phyloP scores from a whole-genome alignment of 2,329 filamentous ascomycete species.

The Diaporthe velutina region DNA sequence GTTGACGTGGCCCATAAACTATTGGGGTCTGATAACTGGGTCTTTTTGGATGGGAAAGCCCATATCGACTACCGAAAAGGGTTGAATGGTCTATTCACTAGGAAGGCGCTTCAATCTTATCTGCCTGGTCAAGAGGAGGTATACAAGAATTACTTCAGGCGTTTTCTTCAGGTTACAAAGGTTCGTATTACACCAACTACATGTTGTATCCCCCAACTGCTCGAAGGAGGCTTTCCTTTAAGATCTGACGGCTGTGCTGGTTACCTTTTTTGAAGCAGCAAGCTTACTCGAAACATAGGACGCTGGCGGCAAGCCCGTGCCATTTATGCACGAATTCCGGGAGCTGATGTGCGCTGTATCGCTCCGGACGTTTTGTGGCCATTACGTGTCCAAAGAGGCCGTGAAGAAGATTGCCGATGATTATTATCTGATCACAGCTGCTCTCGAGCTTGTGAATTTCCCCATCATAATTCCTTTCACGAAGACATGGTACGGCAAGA shows the following conservation, averaged over 20 bases:
- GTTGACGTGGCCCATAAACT: conserved; percentile 96
- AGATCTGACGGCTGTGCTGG: neutral
- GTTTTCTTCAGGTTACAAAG: conserved; percentile 82
- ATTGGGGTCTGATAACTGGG: conserved; percentile 92
- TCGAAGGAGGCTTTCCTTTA: neutral
- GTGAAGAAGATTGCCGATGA: conserved; percentile 96
- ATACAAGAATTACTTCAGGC: conserved; percentile 86
- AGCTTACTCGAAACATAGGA: conserved; percentile 66
- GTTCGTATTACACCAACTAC: conserved; percentile 60
- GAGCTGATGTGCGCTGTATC: conserved; percentile 95
- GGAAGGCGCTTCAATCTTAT: conserved; percentile 73
- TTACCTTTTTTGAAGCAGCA: conserved; percentile 57
- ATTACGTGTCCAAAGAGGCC: conserved; percentile 91
- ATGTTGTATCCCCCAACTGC: neutral
- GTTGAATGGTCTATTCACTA: conserved; percentile 93
- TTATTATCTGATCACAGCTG: conserved; percentile 96
- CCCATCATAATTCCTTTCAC: conserved; percentile 95
- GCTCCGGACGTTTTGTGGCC: conserved; percentile 95
- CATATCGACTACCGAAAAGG: conserved; percentile 98
- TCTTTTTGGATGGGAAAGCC: conserved; percentile 93
- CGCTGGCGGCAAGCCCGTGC: conserved; percentile 47
- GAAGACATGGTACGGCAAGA: conserved; percentile 97
- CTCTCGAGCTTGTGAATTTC: conserved; percentile 97
- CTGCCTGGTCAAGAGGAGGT: conserved; percentile 93
- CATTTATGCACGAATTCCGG: conserved; percentile 93